Base-by-base conservation (phyloP, 768 basidiomycete species). In the Xanthoconium purpureum region DNA sequence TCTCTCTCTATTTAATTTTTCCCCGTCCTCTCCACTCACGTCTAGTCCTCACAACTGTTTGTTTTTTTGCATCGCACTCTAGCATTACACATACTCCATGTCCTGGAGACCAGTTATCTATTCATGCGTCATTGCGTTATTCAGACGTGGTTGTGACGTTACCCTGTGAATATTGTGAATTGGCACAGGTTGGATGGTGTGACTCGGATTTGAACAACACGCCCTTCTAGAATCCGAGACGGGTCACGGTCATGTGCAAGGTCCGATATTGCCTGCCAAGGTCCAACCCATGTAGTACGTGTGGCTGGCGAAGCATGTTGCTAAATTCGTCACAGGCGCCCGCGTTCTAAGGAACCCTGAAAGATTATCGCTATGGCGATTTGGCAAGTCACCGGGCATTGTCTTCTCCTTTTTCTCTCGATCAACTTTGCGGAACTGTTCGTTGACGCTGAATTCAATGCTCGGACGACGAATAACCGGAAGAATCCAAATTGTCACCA, bases 371-470 rank as follows among this genome's bases (percentile, higher is more conserved):
- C 58, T 33, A 36, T 58, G 70, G 68, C 47, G 28, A 61, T 49
- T 60, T 60, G n/a, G 50, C 52, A 56, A 51, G 56, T 63, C 43
- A 59, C 70, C 68, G 33, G 68, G 47, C 11, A 52, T 14, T 18
- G 17, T 30, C 29, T 24, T 37, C 33, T 39, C 51, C 35, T 52
- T 43, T 52, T 24, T 33, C 48, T 53, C 56, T 61, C 47, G 57
- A 65, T 54, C 63, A 42, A 58, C 37, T 38, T 50, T 45, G 53
- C 61, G 56, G 60, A 54, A 51, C 52, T 47, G 40, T 44, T 56
- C 38, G 36, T 44, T 52, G 50, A 51, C 18, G 42, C 50, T 38
- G 28, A 24, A 29, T 30, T 32, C 32, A 36, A 56, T 4, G 3
- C 28, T 24, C 24, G 13, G 33, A 51, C 32, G 12, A 30, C 59